Evolutionary conservation across 1,139 yeast species (phyloP).

Genomic region (Hyphopichia wangnamkhiaoensis): DNA sequence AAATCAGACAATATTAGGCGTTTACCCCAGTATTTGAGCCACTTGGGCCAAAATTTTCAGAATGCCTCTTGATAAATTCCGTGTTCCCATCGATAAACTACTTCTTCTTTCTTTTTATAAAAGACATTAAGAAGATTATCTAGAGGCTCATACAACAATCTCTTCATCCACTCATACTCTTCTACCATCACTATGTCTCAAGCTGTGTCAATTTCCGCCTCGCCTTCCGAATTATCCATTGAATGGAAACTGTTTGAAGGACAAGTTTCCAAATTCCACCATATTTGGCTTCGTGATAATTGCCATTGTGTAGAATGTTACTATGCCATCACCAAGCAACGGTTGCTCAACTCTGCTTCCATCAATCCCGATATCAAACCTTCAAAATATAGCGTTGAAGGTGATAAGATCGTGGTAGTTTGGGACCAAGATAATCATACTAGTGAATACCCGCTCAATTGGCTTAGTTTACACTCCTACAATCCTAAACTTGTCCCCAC

Average conservation of each 20-base stretch:
- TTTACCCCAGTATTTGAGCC: slow-evolving; percentile 1
- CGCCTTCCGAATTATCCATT: neutral
- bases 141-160: neutral
- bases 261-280: slow-evolving; percentile 34
- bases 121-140: neutral
- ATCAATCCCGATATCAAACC: slow-evolving; percentile 53
- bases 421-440: slow-evolving; percentile 56
- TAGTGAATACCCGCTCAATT: slow-evolving; percentile 47
- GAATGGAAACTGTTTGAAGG: neutral
- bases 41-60: no score
- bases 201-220: neutral
- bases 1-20: neutral
- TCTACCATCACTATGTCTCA: neutral
- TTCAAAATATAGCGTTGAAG: slow-evolving; percentile 13
- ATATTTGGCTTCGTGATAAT: slow-evolving; percentile 70
- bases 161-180: neutral
- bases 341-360: slow-evolving; percentile 59
- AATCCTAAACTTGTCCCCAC: slow-evolving; percentile 48
- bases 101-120: no score
- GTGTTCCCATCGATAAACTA: no score
- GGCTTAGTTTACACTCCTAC: slow-evolving; percentile 64
- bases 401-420: slow-evolving; percentile 23
- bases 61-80: no score
- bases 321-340: slow-evolving; percentile 62
- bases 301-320: slow-evolving; percentile 67